Percentiles rank a stretch among this genome's conserved stretches.
phyloP scores from a whole-genome alignment of 176 grass and related monocot genomes.

The Metroxylon sagu region DNA sequence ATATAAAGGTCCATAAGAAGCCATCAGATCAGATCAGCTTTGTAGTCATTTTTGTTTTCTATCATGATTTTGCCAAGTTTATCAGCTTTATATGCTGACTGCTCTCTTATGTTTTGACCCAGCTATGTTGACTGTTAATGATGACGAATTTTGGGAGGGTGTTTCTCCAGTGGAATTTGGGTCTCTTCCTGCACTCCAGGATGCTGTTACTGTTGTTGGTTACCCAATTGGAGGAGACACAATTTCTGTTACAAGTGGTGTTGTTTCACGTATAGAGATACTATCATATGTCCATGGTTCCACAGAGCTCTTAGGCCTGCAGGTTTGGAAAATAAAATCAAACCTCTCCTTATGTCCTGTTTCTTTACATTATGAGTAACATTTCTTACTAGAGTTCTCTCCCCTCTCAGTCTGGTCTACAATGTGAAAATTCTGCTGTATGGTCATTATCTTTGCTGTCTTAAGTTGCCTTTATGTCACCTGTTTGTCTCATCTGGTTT shows the following conservation, averaged over 20 bases:
- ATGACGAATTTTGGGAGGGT: slow-evolving; percentile 95
- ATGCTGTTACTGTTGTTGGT: slow-evolving; percentile 91
- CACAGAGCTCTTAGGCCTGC: slow-evolving; percentile 87
- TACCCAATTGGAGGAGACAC: slow-evolving; percentile 98
- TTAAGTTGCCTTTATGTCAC: too few species aligned
- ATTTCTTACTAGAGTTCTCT: slow-evolving; percentile 2
- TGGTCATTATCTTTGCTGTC: too few species aligned
- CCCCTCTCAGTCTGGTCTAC: not conserved
- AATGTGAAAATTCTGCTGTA: too few species aligned
- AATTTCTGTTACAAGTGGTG: slow-evolving; percentile 94
- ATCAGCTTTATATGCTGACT: too few species aligned
- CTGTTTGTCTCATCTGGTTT: slow-evolving; percentile 1
- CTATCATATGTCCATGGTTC: slow-evolving; percentile 99
- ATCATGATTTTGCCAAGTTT: too few species aligned
- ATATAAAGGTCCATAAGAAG: too few species aligned
- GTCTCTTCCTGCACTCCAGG: slow-evolving; percentile 77
- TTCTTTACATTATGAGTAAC: not conserved
- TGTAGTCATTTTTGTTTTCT: too few species aligned
- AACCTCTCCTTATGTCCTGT: not conserved
- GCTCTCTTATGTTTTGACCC: slow-evolving; percentile 4
- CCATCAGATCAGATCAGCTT: too few species aligned
- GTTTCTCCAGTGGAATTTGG: slow-evolving; percentile 75
- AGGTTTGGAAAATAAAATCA: slow-evolving; percentile 31
- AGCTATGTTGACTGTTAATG: slow-evolving; percentile 83
- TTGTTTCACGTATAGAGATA: slow-evolving; percentile 94